Base-by-base conservation (phyloP, 805 yeast genomes). In the Candida oleophila region DNA sequence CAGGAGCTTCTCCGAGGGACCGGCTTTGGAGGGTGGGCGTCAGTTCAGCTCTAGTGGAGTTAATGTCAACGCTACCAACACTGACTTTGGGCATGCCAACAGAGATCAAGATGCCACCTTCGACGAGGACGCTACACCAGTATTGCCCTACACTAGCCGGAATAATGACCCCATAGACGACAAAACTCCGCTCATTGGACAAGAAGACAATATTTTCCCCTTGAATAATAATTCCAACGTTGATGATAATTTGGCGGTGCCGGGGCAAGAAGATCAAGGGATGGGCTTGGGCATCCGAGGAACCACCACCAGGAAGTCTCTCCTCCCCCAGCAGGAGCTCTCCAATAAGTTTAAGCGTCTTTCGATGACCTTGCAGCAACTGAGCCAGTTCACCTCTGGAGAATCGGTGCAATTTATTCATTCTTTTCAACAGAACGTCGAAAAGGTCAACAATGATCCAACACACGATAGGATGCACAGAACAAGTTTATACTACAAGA, bases 331-430 rank as follows among this genome's bases (percentile, higher is more conserved):
- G 41, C 65, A 62, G 43, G 64, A 62, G 33, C 56, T 72, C 22
- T 62, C 66, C 37, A 48, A 51, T 4, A 69, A 69, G 48, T 73
- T 73, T 48, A 65, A 66, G 42, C 41, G 77, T 16, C 58, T 73
- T 16, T 66, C 73, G 0, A 49, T 60, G 41, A 69, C 76, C 1
- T 52, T 73, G 21, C 71, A 65, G 44, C 63, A 63, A 14, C 53
- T 64, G 2, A 54, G 56, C 30, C 48, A 48, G 44, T 44, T 45
- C 11, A 61, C 71, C 0, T 65, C 77, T 3, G 65, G 65, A n/a
- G 76, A 71, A 47, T 71, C 76, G 1, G 58, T 67, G 44, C 57
- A 62, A 36, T 73, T 73, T 49, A 66, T 70, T 61, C 61, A 54
- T 41, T 54, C 62, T 14, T 72, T 73, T 52, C 72, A 66, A 48